phyloP scores from a whole-genome alignment of 257 asterid genomes.

The Solanum ossicruentum region DNA sequence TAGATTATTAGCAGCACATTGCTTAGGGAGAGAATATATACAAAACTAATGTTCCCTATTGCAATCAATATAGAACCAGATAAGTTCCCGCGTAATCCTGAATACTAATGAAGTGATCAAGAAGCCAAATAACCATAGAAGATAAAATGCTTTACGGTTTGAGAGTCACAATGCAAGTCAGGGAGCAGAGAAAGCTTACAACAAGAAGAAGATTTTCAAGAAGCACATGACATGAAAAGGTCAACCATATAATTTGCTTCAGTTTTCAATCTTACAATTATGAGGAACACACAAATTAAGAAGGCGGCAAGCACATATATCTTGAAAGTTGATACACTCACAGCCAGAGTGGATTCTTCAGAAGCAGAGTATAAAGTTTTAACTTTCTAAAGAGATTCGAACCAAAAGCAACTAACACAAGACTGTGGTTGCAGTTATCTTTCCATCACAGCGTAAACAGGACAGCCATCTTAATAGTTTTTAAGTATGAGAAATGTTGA shows the following conservation, averaged over 20 bases:
- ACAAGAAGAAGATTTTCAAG: not conserved
- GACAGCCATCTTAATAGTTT: not conserved
- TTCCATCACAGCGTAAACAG: not conserved
- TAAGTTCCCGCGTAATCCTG: not conserved
- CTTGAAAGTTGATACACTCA: not conserved
- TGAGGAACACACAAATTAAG: not conserved
- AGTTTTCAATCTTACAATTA: not conserved
- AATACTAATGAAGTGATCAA: not conserved
- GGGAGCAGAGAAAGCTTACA: not conserved
- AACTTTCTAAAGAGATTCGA: not conserved
- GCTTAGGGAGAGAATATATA: not conserved
- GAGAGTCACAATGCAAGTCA: not conserved
- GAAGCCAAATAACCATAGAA: not conserved
- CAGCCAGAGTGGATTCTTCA: not conserved
- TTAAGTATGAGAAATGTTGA: not conserved
- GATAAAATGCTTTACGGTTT: not conserved
- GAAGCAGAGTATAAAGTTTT: not conserved
- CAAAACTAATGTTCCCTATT: not conserved
- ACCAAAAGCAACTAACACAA: not conserved
- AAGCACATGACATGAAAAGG: not conserved
- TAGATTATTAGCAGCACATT: not conserved
- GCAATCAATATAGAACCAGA: not conserved
- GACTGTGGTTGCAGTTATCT: not conserved
- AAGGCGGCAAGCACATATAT: not conserved
- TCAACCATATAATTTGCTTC: not conserved